Conservation (phyloP, 805 yeast species). For the Ogataea saltuana region DNA sequence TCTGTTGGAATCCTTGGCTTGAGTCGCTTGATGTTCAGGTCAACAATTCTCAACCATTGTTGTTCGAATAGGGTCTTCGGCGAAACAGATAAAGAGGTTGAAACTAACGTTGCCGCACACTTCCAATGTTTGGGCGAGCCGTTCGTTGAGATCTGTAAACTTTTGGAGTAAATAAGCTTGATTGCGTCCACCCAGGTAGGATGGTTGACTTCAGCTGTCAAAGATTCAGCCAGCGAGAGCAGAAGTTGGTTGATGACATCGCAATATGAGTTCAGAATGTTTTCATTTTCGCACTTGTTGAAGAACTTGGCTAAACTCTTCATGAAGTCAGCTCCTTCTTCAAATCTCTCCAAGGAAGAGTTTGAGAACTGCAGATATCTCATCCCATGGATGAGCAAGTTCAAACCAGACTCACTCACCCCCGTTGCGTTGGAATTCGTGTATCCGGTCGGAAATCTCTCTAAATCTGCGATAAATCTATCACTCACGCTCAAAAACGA, state of each 20-base stretch:
- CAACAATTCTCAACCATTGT: conserved; percentile 72
- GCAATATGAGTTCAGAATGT: conserved; percentile 74
- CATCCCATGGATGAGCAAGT: conserved; percentile 88
- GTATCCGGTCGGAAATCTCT: conserved; percentile 63
- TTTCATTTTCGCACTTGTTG: conserved; percentile 59
- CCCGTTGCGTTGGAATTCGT: conserved; percentile 32
- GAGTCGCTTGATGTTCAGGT: conserved; percentile 56
- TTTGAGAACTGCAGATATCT: conserved; percentile 74
- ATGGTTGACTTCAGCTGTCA: conserved; percentile 94
- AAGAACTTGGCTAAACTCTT: conserved; percentile 86
- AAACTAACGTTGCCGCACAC: conserved; percentile 62
- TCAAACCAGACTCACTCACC: conserved; percentile 51
- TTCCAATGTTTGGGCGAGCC: conserved; percentile 59
- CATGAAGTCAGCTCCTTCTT: conserved; percentile 90
- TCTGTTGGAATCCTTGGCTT: conserved; percentile 57
- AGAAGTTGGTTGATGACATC: conserved; percentile 77
- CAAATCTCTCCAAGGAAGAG: conserved; percentile 86
- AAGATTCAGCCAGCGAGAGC: conserved; percentile 76
- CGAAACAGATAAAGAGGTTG: conserved; percentile 77
- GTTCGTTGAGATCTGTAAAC: conserved; percentile 45
- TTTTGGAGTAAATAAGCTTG: conserved; percentile 53
- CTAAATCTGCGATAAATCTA: conserved; percentile 88
- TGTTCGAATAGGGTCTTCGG: conserved; percentile 72
- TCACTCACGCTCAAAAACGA: conserved; percentile 89
- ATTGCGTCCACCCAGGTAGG: conserved; percentile 93